Evolutionary conservation across 805 yeast species (phyloP).

Genomic region (Metschnikowia hibisci): DNA sequence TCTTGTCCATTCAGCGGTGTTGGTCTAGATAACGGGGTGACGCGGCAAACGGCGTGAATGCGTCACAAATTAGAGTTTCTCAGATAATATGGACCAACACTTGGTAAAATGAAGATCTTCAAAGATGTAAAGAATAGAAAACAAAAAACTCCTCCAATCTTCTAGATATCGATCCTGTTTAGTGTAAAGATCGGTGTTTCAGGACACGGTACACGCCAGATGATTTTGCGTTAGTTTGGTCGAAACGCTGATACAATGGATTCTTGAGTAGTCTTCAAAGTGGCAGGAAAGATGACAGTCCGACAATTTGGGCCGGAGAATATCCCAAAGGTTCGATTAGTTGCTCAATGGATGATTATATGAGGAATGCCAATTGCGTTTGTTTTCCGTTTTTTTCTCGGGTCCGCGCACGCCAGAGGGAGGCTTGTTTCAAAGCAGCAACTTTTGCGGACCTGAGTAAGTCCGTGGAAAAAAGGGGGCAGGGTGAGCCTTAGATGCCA

Average conservation of each 20-base stretch:
- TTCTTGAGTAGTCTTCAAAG: not conserved
- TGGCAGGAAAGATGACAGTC: not conserved
- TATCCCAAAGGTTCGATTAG: slow-evolving; percentile 2
- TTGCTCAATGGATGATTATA: not conserved
- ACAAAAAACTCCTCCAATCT: no score
- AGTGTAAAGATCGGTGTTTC: not conserved
- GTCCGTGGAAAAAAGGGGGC: slow-evolving; percentile 1
- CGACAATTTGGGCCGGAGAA: not conserved
- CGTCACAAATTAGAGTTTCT: not conserved
- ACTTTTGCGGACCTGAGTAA: slow-evolving; percentile 1
- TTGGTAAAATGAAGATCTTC: no score
- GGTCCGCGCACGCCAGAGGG: slow-evolving; percentile 8
- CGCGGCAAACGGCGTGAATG: not conserved
- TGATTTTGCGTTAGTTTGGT: not conserved
- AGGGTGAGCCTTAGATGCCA: slow-evolving; percentile 1
- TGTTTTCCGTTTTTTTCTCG: slow-evolving; percentile 5
- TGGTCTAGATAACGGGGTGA: not conserved
- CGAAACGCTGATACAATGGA: not conserved
- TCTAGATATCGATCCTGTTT: not conserved
- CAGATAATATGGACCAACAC: not conserved
- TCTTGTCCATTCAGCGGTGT: not conserved
- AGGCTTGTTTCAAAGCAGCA: slow-evolving; percentile 5
- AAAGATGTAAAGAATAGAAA: no score
- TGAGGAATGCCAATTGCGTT: slow-evolving; percentile 1
- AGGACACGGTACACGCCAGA: not conserved